Evolutionary conservation across 2,329 filamentous ascomycete species (phyloP).

Genomic region (Epichloe scottii): DNA sequence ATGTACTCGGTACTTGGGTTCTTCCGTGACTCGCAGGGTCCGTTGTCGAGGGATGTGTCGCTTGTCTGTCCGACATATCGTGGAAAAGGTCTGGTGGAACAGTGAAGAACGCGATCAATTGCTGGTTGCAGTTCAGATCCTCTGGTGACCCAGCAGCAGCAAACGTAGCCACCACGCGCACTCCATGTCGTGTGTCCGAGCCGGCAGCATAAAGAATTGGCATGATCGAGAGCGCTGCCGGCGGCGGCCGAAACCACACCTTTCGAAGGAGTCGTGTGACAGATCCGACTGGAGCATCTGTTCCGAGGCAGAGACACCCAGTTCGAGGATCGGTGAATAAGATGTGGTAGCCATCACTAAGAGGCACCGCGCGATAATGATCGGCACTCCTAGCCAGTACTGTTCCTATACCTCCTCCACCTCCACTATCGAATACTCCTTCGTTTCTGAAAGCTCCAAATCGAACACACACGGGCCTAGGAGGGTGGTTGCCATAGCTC

Average conservation of each 20-base stretch:
- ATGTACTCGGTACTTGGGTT: conserved; percentile 6
- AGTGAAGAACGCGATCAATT: conserved; percentile 45
- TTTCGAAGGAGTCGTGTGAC: conserved; percentile 42
- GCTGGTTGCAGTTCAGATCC: conserved; percentile 10
- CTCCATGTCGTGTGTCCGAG: conserved; percentile 42
- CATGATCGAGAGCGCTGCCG: conserved; percentile 15
- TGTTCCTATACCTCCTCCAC: conserved; percentile 9
- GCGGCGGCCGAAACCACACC: conserved; percentile 34
- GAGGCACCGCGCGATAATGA: conserved; percentile 49
- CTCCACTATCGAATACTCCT: neutral
- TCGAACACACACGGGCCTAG: neutral
- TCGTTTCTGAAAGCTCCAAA: neutral
- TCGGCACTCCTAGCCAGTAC: conserved; percentile 36
- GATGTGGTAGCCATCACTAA: conserved; percentile 53
- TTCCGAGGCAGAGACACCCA: conserved; percentile 45
- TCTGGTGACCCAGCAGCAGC: conserved; percentile 17
- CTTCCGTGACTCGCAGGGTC: conserved; percentile 3
- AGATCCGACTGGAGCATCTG: conserved; percentile 42
- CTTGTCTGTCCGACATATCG: conserved; percentile 14
- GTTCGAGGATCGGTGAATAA: conserved; percentile 50
- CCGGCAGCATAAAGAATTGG: conserved; percentile 44
- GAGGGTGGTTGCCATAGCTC: neutral
- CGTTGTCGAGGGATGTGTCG: conserved; percentile 5
- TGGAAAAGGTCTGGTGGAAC: conserved; percentile 45
- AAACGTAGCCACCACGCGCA: conserved; percentile 46